These are phyloP conservation scores for Coemansia sp. DNA, from an alignment of 192 early-diverging fungal species.

Conservation along the genomic window DNA sequence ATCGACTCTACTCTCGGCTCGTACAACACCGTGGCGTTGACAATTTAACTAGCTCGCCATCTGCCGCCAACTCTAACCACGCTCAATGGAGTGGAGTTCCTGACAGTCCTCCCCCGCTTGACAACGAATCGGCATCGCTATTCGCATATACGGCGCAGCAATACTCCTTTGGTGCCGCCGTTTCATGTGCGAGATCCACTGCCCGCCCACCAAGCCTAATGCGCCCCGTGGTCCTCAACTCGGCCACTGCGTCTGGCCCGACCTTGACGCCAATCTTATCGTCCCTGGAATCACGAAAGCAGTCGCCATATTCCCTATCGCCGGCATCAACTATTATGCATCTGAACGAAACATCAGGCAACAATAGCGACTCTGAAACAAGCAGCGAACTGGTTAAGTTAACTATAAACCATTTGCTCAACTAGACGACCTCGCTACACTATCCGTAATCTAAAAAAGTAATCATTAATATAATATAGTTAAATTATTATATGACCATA, in stretches of 20 bases:
- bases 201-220: constrained; percentile 11
- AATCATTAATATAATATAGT: neutral
- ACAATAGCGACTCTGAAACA: neutral
- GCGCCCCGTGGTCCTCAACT: neutral
- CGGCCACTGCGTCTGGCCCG: neutral
- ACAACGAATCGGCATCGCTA: neutral
- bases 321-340: constrained; percentile 22
- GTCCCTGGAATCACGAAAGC: constrained; percentile 8
- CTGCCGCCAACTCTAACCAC: neutral
- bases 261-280: constrained; percentile 6
- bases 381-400: constrained; percentile 18
- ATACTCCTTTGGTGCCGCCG: constrained; percentile 7
- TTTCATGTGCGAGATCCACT: constrained; percentile 36
- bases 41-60: neutral
- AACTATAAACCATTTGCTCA: constrained; percentile 33
- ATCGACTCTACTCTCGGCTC: neutral
- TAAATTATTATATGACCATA: constrained; percentile 11
- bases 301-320: constrained; percentile 29
- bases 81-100: constrained; percentile 5
- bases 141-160: constrained; percentile 5
- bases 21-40: neutral
- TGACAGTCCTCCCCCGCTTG: constrained; percentile 12
- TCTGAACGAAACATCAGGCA: neutral
- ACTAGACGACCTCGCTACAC: constrained; percentile 5
- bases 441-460: neutral